Evolutionary conservation across 1,284 basidiomycete genomes (phyloP).

Genomic region (Irpex lacteus): DNA sequence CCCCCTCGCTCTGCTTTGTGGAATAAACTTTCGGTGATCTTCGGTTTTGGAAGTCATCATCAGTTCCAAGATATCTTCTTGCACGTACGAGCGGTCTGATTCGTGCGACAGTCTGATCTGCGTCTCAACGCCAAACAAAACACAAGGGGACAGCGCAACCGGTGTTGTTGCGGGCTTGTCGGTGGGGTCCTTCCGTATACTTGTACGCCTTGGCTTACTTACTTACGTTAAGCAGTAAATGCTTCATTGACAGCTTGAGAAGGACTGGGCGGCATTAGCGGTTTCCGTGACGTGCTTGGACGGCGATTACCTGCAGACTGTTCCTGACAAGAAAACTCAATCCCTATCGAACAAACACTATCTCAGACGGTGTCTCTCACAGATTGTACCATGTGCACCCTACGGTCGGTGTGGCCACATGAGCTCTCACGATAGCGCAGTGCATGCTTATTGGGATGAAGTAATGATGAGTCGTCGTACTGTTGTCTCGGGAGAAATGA

Average conservation of each 20-base stretch:
- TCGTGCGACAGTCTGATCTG: neutral
- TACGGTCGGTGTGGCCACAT: no score
- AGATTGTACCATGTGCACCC: no score
- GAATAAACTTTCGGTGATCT: neutral
- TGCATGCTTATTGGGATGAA: neutral
- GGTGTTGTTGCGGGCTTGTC: neutral
- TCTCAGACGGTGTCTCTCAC: no score
- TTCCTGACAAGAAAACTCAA: neutral
- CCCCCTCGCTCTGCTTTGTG: neutral
- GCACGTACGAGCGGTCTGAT: neutral
- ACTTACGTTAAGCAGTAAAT: neutral
- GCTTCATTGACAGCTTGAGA: no score
- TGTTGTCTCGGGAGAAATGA: neutral
- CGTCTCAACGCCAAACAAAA: neutral
- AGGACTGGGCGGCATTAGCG: no score
- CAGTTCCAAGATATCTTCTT: neutral
- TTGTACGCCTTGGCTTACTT: neutral
- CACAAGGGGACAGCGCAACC: neutral
- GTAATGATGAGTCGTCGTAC: neutral
- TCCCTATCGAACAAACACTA: neutral
- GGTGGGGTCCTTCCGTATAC: neutral
- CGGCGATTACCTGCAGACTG: neutral
- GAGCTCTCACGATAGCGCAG: neutral
- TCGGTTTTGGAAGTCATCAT: neutral
- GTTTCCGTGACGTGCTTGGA: no score